Evolutionary conservation across 768 basidiomycete genomes (phyloP).

Genomic region (Psilocybe sp.): DNA sequence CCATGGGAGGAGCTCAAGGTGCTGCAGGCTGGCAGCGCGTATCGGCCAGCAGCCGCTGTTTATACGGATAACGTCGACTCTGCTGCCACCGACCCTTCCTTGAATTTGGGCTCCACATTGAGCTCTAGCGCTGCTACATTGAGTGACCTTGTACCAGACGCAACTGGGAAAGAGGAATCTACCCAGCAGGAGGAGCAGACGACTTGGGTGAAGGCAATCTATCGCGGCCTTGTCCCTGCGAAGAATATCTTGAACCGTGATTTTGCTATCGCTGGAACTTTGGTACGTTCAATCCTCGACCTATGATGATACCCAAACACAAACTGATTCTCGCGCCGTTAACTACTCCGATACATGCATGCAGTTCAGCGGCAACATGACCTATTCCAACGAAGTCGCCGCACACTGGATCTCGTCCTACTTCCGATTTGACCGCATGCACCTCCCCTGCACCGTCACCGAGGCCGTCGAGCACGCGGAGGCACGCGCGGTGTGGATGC

Average conservation of each 20-base stretch:
- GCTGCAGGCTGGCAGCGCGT: too few species aligned
- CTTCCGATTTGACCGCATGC: slow-evolving; percentile 50
- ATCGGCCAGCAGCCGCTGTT: too few species aligned
- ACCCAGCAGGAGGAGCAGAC: slow-evolving; percentile 21
- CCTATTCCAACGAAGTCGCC: slow-evolving; percentile 48
- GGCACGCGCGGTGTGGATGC: slow-evolving; percentile 5
- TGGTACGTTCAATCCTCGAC: slow-evolving; percentile 40
- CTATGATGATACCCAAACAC: too few species aligned
- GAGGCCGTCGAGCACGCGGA: slow-evolving; percentile 42
- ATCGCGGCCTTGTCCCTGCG: slow-evolving; percentile 58
- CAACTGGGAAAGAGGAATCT: slow-evolving; percentile 16
- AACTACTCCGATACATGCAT: too few species aligned
- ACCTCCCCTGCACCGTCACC: slow-evolving; percentile 39
- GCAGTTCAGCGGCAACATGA: slow-evolving; percentile 44
- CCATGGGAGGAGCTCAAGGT: too few species aligned
- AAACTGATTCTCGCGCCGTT: too few species aligned
- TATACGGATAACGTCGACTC: too few species aligned
- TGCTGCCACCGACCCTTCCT: too few species aligned
- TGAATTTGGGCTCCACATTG: too few species aligned
- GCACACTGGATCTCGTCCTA: slow-evolving; percentile 66
- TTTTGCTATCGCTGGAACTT: slow-evolving; percentile 60
- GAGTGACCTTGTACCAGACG: too few species aligned
- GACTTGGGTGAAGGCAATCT: slow-evolving; percentile 43
- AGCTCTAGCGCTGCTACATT: too few species aligned
- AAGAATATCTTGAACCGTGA: slow-evolving; percentile 51